These are phyloP conservation scores for Discostella stelligeroides DNA, from an alignment of 108 stramenopile species.

Conservation along the genomic window DNA sequence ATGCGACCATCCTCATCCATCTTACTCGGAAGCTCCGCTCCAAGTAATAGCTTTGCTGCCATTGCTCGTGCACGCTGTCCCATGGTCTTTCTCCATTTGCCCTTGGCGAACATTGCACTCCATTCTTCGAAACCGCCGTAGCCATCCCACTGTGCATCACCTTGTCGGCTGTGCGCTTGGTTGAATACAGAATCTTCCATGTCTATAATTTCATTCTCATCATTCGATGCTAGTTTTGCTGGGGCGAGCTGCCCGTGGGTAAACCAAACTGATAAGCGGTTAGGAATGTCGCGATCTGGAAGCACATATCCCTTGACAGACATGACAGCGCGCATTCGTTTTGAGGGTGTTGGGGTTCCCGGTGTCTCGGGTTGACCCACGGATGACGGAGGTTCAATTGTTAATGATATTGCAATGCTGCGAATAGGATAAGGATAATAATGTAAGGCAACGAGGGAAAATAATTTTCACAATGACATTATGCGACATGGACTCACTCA, in stretches of 20 bases:
- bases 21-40: slow-evolving; percentile 61
- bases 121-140: slow-evolving; percentile 59
- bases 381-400: slow-evolving; percentile 62
- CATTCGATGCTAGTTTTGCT: slow-evolving; percentile 28
- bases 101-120: slow-evolving; percentile 63
- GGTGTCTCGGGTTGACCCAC: slow-evolving; percentile 62
- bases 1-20: slow-evolving; percentile 70
- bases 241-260: slow-evolving; percentile 68
- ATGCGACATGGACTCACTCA: slow-evolving; percentile 48
- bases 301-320: slow-evolving; percentile 79
- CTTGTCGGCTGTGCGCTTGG: slow-evolving; percentile 41
- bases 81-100: slow-evolving; percentile 64
- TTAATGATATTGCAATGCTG: slow-evolving; percentile 72
- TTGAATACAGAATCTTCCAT: slow-evolving; percentile 12
- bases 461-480: not conserved
- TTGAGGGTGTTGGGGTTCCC: slow-evolving; percentile 42
- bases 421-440: slow-evolving; percentile 2
- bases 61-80: slow-evolving; percentile 66
- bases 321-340: slow-evolving; percentile 68
- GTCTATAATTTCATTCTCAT: slow-evolving; percentile 20
- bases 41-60: slow-evolving; percentile 72
- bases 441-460: not conserved
- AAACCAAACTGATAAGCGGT: slow-evolving; percentile 74
- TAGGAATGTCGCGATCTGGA: slow-evolving; percentile 64
- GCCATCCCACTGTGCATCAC: slow-evolving; percentile 27